Conservation (phyloP, 495 filamentous ascomycete genomes). For the Xylaria nigripes region DNA sequence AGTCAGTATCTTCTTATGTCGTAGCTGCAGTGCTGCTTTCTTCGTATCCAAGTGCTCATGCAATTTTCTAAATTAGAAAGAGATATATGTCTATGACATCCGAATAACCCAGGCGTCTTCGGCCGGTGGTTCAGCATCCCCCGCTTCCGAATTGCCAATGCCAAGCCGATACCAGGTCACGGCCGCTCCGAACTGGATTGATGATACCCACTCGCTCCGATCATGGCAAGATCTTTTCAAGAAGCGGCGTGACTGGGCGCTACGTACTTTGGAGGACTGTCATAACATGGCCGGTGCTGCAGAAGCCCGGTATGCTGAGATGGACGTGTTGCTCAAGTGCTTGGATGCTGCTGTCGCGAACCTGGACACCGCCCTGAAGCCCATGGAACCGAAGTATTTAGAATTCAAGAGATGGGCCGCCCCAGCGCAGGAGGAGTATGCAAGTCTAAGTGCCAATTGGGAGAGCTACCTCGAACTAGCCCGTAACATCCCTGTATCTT, state of each 20-base stretch:
- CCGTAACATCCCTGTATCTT: constrained; percentile 48
- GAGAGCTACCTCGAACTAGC: constrained; percentile 57
- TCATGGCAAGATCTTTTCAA: constrained; percentile 79
- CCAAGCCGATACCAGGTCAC: constrained; percentile 52
- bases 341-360: constrained; percentile 73
- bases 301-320: constrained; percentile 50
- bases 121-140: constrained; percentile 26
- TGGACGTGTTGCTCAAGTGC: constrained; percentile 61
- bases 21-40: neutral
- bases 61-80: constrained; percentile 46
- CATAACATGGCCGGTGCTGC: constrained; percentile 45
- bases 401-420: constrained; percentile 68
- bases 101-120: constrained; percentile 49
- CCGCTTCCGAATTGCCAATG: constrained; percentile 44
- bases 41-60: neutral
- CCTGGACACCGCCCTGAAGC: constrained; percentile 67
- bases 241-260: constrained; percentile 65
- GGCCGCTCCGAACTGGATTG: constrained; percentile 62
- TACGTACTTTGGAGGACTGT: constrained; percentile 57
- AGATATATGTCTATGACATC: constrained; percentile 82
- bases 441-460: constrained; percentile 55
- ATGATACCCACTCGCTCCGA: constrained; percentile 61
- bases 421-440: constrained; percentile 63
- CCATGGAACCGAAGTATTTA: constrained; percentile 61
- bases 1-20: constrained; percentile 41